phyloP scores from a whole-genome alignment of 768 basidiomycete species.

The Xerocomus potaroensis region DNA sequence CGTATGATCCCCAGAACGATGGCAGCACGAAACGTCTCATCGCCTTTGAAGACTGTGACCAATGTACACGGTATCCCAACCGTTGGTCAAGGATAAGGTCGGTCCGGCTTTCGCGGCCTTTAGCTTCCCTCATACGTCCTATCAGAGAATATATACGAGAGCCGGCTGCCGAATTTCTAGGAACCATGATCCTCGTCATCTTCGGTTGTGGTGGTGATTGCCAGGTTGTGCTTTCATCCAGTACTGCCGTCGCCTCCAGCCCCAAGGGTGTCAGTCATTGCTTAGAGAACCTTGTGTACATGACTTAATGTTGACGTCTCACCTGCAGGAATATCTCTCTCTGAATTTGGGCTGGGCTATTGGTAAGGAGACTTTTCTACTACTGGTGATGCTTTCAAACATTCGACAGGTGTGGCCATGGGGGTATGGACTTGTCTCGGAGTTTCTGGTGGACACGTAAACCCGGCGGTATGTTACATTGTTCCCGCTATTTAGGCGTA shows the following conservation, averaged over 20 bases:
- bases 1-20: conserved; percentile 9
- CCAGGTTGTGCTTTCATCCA: conserved; percentile 50
- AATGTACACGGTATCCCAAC: conserved; percentile 43
- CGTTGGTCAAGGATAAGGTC: conserved; percentile 56
- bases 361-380: conserved; percentile 16
- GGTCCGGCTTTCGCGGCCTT: not conserved
- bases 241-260: conserved; percentile 40
- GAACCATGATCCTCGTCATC: conserved; percentile 53
- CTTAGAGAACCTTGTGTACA: not conserved
- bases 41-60: conserved; percentile 28
- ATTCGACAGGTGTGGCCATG: conserved; percentile 44
- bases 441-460: conserved; percentile 73
- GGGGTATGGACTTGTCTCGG: conserved; percentile 66
- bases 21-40: conserved; percentile 1
- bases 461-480: conserved; percentile 52
- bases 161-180: conserved; percentile 61
- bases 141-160: conserved; percentile 47
- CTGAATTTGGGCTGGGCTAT: conserved; percentile 31
- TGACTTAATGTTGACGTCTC: not conserved
- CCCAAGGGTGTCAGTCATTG: conserved; percentile 60
- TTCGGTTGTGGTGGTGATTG: conserved; percentile 58
- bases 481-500: not conserved
- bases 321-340: conserved; percentile 20
- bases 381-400: not conserved
- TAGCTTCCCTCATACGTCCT: conserved; percentile 1